Evolutionary conservation across 306 rosid genomes (phyloP).

Genomic region (Luffa aegyptiaca): DNA sequence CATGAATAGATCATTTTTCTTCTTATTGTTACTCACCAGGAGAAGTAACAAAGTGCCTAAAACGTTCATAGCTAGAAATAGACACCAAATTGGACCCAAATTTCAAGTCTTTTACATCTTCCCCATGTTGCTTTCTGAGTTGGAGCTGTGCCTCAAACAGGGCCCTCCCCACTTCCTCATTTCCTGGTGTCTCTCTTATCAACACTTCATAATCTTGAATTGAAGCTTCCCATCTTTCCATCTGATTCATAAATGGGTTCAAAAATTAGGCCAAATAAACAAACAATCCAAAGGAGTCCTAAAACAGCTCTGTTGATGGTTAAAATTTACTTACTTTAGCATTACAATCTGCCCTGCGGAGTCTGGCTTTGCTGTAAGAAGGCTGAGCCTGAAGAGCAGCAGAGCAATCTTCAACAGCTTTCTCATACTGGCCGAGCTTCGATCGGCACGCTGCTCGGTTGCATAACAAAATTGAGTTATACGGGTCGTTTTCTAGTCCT

Average conservation of each 20-base stretch:
- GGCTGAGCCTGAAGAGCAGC: constrained; percentile 67
- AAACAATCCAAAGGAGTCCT: not conserved
- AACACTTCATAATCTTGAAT: constrained; percentile 78
- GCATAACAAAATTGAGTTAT: constrained; percentile 70
- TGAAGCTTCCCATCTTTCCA: constrained; percentile 90
- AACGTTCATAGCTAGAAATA: constrained; percentile 66
- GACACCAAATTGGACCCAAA: constrained; percentile 70
- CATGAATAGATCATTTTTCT: not conserved
- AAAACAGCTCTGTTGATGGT: not conserved
- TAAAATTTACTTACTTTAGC: constrained; percentile 44
- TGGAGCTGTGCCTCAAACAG: constrained; percentile 69
- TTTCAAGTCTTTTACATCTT: constrained; percentile 58
- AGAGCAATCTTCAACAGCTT: constrained; percentile 87
- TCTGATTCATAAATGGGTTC: constrained; percentile 17
- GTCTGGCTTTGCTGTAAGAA: constrained; percentile 81
- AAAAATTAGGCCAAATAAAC: not conserved
- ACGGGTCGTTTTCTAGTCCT: constrained; percentile 68
- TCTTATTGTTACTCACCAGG: constrained; percentile 39
- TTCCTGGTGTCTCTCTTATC: constrained; percentile 73
- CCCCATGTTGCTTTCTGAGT: constrained; percentile 55
- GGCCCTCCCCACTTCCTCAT: constrained; percentile 84
- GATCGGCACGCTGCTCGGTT: constrained; percentile 95
- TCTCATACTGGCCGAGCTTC: constrained; percentile 76
- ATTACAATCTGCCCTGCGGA: constrained; percentile 77
- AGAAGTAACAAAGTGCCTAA: constrained; percentile 71